phyloP scores from a whole-genome alignment of 2,329 filamentous ascomycete species.

The Aschersonia sp. region DNA sequence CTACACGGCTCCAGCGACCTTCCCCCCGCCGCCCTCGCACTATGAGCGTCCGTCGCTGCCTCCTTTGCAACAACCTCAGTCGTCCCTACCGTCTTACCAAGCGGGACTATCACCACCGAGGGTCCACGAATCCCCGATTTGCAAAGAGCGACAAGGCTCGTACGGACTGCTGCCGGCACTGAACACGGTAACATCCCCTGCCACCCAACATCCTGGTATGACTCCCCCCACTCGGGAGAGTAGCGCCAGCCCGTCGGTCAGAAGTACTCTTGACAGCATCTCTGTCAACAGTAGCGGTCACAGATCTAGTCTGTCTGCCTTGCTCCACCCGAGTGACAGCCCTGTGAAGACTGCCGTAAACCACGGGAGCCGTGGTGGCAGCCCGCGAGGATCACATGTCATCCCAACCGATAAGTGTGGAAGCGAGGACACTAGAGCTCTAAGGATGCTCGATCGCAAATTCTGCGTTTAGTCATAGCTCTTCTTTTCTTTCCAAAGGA shows the following conservation, averaged over 20 bases:
- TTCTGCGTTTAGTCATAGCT: conserved; percentile 21
- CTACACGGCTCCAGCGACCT: too few species aligned
- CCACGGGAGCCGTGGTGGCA: conserved; percentile 25
- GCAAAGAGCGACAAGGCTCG: conserved; percentile 27
- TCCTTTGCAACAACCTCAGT: conserved; percentile 16
- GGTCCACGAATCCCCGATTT: conserved; percentile 25
- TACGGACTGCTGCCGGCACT: conserved; percentile 31
- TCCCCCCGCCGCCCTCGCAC: not conserved
- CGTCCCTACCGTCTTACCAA: conserved; percentile 16
- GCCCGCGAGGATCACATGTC: conserved; percentile 18
- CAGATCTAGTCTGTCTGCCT: conserved; percentile 32
- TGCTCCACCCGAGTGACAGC: conserved; percentile 38
- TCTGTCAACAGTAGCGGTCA: conserved; percentile 16
- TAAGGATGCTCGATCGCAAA: conserved; percentile 50
- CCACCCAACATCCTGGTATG: conserved; percentile 14
- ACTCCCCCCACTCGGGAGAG: conserved; percentile 28
- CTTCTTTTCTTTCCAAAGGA: not conserved
- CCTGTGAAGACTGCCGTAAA: conserved; percentile 24
- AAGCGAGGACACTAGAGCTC: conserved; percentile 48
- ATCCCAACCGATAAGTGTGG: conserved; percentile 20
- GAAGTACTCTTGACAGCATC: conserved; percentile 19
- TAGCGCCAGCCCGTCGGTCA: conserved; percentile 27
- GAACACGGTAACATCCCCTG: conserved; percentile 8
- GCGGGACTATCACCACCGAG: conserved; percentile 19
- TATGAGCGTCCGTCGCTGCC: conserved; percentile 23